A percentile compares a stretch with the other conserved stretches of the same genome.
Conservation (phyloP, 805 yeast genomes). For the Kodamaea nitidulidarum region DNA sequence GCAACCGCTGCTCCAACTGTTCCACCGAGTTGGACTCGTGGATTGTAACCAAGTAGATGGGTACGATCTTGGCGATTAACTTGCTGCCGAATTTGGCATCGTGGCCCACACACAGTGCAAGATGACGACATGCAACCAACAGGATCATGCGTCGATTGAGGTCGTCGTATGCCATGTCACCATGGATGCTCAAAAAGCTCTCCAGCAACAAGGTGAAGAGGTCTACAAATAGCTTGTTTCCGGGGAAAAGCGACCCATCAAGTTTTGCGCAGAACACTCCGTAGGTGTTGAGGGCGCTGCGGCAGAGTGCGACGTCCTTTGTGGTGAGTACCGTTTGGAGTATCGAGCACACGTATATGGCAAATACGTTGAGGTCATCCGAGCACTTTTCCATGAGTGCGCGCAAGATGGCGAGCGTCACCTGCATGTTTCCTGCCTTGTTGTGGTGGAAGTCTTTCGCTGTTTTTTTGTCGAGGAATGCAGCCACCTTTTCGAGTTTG, state of each 20-base stretch:
- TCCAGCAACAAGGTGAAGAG: slow-evolving; percentile 33
- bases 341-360: slow-evolving; percentile 61
- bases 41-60: slow-evolving; percentile 37
- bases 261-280: slow-evolving; percentile 43
- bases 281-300: slow-evolving; percentile 47
- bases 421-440: slow-evolving; percentile 76
- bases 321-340: slow-evolving; percentile 48
- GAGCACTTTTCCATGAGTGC: slow-evolving; percentile 72
- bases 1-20: slow-evolving; percentile 21
- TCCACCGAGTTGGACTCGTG: slow-evolving; percentile 17
- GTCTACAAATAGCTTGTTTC: slow-evolving; percentile 56
- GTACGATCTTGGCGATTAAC: slow-evolving; percentile 32
- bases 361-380: slow-evolving; percentile 81
- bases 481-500: slow-evolving; percentile 82
- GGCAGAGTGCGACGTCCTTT: slow-evolving; percentile 60
- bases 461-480: slow-evolving; percentile 61
- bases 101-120: slow-evolving; percentile 37
- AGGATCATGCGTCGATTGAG: slow-evolving; percentile 46
- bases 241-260: slow-evolving; percentile 60
- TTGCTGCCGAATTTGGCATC: slow-evolving; percentile 25
- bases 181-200: slow-evolving; percentile 15
- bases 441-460: slow-evolving; percentile 54
- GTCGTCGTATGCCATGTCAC: slow-evolving; percentile 10
- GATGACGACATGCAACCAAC: slow-evolving; percentile 35
- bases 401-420: slow-evolving; percentile 66